Evolutionary conservation across 2,329 filamentous ascomycete species (phyloP), one percentile per base, ranked within the genome.

Genomic region (Xylaria sp.): DNA sequence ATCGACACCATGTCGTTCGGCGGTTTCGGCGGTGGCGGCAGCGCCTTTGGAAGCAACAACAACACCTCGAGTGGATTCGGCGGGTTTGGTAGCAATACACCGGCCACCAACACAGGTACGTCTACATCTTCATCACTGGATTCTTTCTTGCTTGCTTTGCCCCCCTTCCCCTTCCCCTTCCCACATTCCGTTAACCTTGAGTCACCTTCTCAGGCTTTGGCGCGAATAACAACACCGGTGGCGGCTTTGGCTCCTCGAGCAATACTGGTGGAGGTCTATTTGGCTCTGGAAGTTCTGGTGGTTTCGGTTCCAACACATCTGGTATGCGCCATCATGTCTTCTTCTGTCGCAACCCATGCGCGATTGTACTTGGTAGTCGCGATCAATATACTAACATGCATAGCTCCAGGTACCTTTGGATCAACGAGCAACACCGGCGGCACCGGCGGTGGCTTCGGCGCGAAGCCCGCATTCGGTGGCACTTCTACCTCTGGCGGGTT

Each of bases 21-120:
- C 64, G 74, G 76, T 60, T 76, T 78, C 59, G 79, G 79, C 66
- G 74, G 76, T 65, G 80, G 83, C 48, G 53, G 61, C 44, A 53
- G 59, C 61, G 62, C 59, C 76, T 87, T 88, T 72, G 83, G 83
- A 73, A 78, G 80, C 66, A 80, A 78, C 68, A 77, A 75, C 51
- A 74, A 73, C 45, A 66, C 75, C 72, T 77, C 67, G 62, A 72
- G 65, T 63, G 76, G 74, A 19, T 89, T 89, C 71, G 82, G 82
- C 63, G 84, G 83, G 41, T 87, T 84, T 55, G 81, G 80, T 38
- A 48, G 73, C 50, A 75, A 69, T 55, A 74, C 68, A 57, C 76
- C 65, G 56, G 74, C 69, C 47, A 70, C 72, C 50, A 72, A 68
- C 59, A 68, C 78, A 72, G 82, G 84, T 87, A 84, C 69, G 81